Conservation (phyloP, 2,329 filamentous ascomycete species). For the Paraphoma chrysanthemicola region DNA sequence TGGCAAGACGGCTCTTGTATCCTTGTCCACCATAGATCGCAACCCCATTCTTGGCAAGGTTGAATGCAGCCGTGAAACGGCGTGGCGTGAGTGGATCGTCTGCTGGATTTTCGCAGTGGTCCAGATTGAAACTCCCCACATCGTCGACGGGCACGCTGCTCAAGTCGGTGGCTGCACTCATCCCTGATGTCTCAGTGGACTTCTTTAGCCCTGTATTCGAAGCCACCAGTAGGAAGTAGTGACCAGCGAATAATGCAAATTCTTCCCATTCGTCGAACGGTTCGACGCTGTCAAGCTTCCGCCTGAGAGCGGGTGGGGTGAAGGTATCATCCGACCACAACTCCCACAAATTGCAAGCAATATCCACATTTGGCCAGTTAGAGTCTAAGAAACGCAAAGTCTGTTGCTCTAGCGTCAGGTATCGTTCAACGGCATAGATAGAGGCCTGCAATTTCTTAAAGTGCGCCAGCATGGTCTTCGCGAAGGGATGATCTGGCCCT, state of each 20-base stretch:
- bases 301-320: slow-evolving; percentile 66
- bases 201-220: slow-evolving; percentile 47
- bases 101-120: slow-evolving; percentile 14
- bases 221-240: slow-evolving; percentile 82
- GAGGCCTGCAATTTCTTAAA: slow-evolving; percentile 82
- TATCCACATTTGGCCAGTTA: slow-evolving; percentile 71
- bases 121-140: slow-evolving; percentile 20
- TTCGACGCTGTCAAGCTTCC: slow-evolving; percentile 72
- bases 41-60: slow-evolving; percentile 37
- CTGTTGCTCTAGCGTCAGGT: slow-evolving; percentile 72
- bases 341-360: slow-evolving; percentile 76
- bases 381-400: slow-evolving; percentile 68
- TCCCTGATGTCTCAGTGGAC: slow-evolving; percentile 11
- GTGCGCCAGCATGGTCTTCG: slow-evolving; percentile 82
- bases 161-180: slow-evolving; percentile 3
- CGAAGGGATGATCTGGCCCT: slow-evolving; percentile 81
- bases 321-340: slow-evolving; percentile 77
- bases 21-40: slow-evolving; percentile 56
- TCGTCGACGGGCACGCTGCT: slow-evolving; percentile 2
- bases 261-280: slow-evolving; percentile 98
- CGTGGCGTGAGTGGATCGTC: slow-evolving; percentile 32
- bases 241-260: slow-evolving; percentile 81
- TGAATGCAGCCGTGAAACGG: slow-evolving; percentile 50
- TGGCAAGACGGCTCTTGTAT: slow-evolving; percentile 56
- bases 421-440: slow-evolving; percentile 74